A percentile compares a stretch with the other conserved stretches of the same genome.
phyloP scores from a whole-genome alignment of 202 grass and related monocot species.

The Schoenoplectus tabernaemontani region DNA sequence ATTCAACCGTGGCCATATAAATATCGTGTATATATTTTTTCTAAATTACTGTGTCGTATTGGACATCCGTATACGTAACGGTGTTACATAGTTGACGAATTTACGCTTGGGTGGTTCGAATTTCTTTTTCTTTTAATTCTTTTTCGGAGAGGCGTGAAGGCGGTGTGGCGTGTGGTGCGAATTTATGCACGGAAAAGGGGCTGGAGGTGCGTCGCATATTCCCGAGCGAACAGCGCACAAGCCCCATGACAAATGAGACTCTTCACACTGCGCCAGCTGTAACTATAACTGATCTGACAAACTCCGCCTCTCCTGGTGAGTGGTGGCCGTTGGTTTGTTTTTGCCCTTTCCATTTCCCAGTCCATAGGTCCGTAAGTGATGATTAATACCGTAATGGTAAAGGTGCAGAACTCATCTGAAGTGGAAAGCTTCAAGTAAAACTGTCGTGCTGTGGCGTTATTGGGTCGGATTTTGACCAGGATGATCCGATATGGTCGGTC shows the following conservation, averaged over 20 bases:
- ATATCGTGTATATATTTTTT: too few relatives aligned
- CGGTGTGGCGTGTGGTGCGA: too few relatives aligned
- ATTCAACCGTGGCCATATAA: too few relatives aligned
- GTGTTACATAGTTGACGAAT: not conserved
- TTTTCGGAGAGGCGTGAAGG: not conserved
- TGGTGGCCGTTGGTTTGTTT: not conserved
- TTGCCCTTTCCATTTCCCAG: not conserved
- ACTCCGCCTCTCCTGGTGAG: not conserved
- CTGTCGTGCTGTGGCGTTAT: not conserved
- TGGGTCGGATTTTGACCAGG: not conserved
- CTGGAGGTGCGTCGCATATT: constrained; percentile 2
- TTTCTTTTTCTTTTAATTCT: not conserved
- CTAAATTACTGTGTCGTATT: too few relatives aligned
- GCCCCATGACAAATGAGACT: not conserved
- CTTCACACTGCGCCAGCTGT: not conserved
- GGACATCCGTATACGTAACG: too few relatives aligned
- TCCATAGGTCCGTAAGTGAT: too few relatives aligned
- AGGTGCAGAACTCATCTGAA: not conserved
- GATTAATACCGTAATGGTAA: too few relatives aligned
- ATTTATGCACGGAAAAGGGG: not conserved
- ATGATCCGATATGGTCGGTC: too few relatives aligned
- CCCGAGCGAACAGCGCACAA: not conserved
- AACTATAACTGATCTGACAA: not conserved
- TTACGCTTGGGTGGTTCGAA: not conserved
- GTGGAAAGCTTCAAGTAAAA: not conserved